A percentile compares a stretch with the other conserved stretches of the same genome.
Conservation (phyloP, 192 early-diverging fungal genomes). For the Coemansia sp. region DNA sequence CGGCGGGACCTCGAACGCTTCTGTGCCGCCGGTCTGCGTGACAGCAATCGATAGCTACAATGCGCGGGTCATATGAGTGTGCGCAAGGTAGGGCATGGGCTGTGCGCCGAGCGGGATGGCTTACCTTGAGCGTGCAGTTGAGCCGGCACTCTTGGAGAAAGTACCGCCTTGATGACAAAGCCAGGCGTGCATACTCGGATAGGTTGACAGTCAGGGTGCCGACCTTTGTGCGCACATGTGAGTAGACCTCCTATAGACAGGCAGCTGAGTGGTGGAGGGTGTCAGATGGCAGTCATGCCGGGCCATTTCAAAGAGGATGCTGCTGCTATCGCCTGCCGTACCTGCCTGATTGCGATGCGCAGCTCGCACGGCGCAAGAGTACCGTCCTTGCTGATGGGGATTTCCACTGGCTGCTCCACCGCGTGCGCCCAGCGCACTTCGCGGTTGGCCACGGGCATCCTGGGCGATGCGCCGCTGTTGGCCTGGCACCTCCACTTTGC, state of each 20-base stretch:
- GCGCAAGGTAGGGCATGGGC: neutral
- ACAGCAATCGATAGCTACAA: slow-evolving; percentile 41
- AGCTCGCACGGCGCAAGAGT: slow-evolving; percentile 70
- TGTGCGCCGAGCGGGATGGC: neutral
- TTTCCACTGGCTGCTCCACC: slow-evolving; percentile 48
- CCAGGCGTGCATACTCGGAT: slow-evolving; percentile 65
- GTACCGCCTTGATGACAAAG: slow-evolving; percentile 51
- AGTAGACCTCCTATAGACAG: slow-evolving; percentile 39
- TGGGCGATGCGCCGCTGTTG: slow-evolving; percentile 30
- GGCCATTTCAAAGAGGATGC: no score
- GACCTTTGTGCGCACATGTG: slow-evolving; percentile 35
- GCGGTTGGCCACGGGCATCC: slow-evolving; percentile 39
- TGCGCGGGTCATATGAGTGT: neutral
- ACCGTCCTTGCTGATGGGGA: slow-evolving; percentile 71
- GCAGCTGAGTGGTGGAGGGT: no score
- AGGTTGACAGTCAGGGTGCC: slow-evolving; percentile 71
- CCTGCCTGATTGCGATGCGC: slow-evolving; percentile 63
- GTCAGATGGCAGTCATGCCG: no score
- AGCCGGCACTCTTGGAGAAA: slow-evolving; percentile 67
- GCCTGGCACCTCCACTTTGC: slow-evolving; percentile 65
- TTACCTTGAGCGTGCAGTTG: slow-evolving; percentile 74
- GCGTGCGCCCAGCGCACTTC: slow-evolving; percentile 61
- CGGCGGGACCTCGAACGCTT: slow-evolving; percentile 19
- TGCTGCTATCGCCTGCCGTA: slow-evolving; percentile 8
- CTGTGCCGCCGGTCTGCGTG: slow-evolving; percentile 31